These are phyloP conservation scores for Chaetomium globosum DNA, from an alignment of 2,329 filamentous ascomycete genomes.

Conservation along the genomic window DNA sequence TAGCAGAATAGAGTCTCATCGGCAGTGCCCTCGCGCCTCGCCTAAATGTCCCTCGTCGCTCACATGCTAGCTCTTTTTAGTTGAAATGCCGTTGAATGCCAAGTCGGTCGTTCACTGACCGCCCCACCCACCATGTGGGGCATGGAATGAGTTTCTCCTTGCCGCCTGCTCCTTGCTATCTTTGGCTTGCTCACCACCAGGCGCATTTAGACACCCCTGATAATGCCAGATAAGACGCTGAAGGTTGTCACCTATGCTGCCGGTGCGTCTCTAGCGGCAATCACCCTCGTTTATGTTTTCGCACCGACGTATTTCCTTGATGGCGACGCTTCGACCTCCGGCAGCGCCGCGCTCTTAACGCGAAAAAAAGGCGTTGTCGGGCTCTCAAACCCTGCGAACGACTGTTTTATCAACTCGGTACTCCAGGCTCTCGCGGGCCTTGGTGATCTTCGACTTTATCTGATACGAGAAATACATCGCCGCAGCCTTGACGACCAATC, in stretches of 20 bases:
- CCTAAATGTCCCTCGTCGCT: no score
- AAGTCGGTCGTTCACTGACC: no score
- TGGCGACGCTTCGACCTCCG: conserved; percentile 64
- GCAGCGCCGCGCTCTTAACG: conserved; percentile 37
- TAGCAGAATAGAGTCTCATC: no score
- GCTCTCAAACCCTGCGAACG: conserved; percentile 87
- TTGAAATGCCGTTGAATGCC: no score
- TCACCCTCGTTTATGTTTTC: conserved; percentile 95
- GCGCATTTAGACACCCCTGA: neutral
- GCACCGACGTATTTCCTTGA: conserved; percentile 96
- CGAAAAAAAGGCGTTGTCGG: conserved; percentile 89
- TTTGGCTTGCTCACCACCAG: neutral
- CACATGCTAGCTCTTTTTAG: no score
- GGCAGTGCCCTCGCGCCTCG: no score
- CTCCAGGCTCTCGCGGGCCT: conserved; percentile 90
- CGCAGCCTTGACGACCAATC: conserved; percentile 75
- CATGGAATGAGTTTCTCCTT: no score
- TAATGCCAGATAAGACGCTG: conserved; percentile 79
- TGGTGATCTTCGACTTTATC: conserved; percentile 83
- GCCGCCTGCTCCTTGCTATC: no score
- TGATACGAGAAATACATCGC: conserved; percentile 88
- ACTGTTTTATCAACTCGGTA: conserved; percentile 95
- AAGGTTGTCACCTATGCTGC: conserved; percentile 92
- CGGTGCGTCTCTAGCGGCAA: conserved; percentile 89
- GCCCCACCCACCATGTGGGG: no score